Base-by-base conservation (phyloP, 352 stramenopile genomes). In the Albugo candida region DNA sequence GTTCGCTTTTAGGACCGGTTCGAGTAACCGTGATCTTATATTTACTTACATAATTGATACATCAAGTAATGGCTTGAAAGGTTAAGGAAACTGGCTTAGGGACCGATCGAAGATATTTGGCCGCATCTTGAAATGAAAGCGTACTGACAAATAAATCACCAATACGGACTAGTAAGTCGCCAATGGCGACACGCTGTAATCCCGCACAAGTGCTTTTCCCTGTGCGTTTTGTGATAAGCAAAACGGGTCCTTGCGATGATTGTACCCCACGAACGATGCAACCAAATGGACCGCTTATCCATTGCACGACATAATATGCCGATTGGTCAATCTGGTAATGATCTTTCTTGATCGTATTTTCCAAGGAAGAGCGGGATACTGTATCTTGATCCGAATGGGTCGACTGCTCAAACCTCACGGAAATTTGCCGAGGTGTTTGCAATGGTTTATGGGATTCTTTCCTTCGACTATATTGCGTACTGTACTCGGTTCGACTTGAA, bases 191-290 rank as follows among this genome's bases (percentile, higher is more conserved):
- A 18, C 76, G 72, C 8, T 65, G 67, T 37, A 88, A 57, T 45
- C 73, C 76, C n/a, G 66, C 63, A 47, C 76, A 88, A 14, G 73
- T 88, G 38, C 59, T 64, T 41, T 81, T 81, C 39, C 72, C 73
- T 4, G 76, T 88, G 20, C 71, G 72, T 45, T 84, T 82, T n/a
- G 73, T 86, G 46, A 88, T 70, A 18, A 88, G 61, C 45, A 84
- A 65, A 21, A 85, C 67, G 2, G 76, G 54, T 2, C 76, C 76
- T 13, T 64, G 61, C 21, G 77, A 69, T 13, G 73, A 83, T 45
- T 72, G 61, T 4, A 70, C 71, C 51, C 86, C 76, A n/a, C 75
- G 73, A 18, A 88, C 73, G 0, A 70, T 88, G 42, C 81, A 75
- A 12, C 76, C 76, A 44, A 88, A 88, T 17, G 76, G 70, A 16